Evolutionary conservation across 345 rosid species (phyloP).

Genomic region (Bruguiera gymnorhiza): DNA sequence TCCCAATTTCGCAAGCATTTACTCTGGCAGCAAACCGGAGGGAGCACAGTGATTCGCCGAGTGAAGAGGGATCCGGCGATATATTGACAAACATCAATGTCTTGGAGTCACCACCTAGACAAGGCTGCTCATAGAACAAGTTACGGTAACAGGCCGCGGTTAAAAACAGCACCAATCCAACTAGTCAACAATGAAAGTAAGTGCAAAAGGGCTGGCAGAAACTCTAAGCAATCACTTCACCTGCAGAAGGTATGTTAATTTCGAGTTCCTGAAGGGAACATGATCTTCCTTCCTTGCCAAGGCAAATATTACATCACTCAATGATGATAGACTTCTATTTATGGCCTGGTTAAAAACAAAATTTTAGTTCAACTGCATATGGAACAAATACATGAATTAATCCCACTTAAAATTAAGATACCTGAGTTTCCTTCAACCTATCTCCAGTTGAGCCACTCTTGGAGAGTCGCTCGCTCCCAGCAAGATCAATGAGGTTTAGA

Average conservation of each 20-base stretch:
- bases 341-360: slow-evolving; percentile 57
- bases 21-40: slow-evolving; percentile 95
- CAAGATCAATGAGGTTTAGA: slow-evolving; percentile 83
- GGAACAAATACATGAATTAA: background rate
- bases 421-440: slow-evolving; percentile 93
- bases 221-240: slow-evolving; percentile 28
- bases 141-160: slow-evolving; percentile 12
- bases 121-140: slow-evolving; percentile 58
- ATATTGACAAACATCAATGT: slow-evolving; percentile 90
- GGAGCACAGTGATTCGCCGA: slow-evolving; percentile 89
- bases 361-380: background rate
- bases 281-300: slow-evolving; percentile 93
- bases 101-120: slow-evolving; percentile 96
- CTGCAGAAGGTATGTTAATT: slow-evolving; percentile 90
- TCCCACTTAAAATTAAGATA: slow-evolving; percentile 7
- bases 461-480: slow-evolving; percentile 94
- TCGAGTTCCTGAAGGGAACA: slow-evolving; percentile 90
- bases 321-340: slow-evolving; percentile 77
- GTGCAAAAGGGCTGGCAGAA: background rate
- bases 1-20: slow-evolving; percentile 98
- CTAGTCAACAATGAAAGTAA: background rate
- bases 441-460: slow-evolving; percentile 93
- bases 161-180: background rate
- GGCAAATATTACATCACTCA: slow-evolving; percentile 87
- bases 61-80: slow-evolving; percentile 77